Evolutionary conservation across 2,329 filamentous ascomycete species (phyloP), one percentile per base, ranked within the genome.

Genomic region (Trichoderma hamatum): DNA sequence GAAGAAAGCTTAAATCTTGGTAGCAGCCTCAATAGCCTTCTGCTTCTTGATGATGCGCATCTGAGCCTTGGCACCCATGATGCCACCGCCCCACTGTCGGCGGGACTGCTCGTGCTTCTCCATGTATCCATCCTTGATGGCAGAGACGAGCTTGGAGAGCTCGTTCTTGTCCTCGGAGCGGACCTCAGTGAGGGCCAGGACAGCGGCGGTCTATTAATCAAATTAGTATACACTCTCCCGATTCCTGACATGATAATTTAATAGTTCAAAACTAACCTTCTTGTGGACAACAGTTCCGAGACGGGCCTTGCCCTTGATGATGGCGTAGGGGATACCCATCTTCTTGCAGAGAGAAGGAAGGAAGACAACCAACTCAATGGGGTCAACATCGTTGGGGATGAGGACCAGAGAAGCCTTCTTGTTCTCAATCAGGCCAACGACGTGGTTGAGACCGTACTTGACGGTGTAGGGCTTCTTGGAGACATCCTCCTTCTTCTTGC

Each of bases 401-500:
- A 99, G 90, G 81, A 99, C 96, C 75, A 99, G 90, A 73, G 93
- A 90, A 75, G 96, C 95, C 92, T 99, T 99, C 93, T 99, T 99
- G 90, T 97, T 97, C 91, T 97, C 94, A 78, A 97, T 92, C 77
- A 97, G 89, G 75, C 93, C 94, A 76, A 97, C 94, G 75, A 99
- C 96, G 89, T 99, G 96, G 92, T 99, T 99, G 79, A 99, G 91
- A 87, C 96, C 96, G 86, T 97, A 99, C 91, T 99, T 99, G 89
- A 96, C 94, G 76, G 92, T 86, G 86, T 97, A 99, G 80, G 96
- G 96, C 92, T 99, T 99, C 93, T 98, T 98, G 92, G 89, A 93
- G 82, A 97, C 95, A 80, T 97, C 94, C 89, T 99, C 96, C 92
- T 98, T 98, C 92, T 98, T 99, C 92, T 98, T 97, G 84, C 96